Evolutionary conservation across 2,329 filamentous ascomycete genomes (phyloP).

Genomic region (Calonectria pteridis): DNA sequence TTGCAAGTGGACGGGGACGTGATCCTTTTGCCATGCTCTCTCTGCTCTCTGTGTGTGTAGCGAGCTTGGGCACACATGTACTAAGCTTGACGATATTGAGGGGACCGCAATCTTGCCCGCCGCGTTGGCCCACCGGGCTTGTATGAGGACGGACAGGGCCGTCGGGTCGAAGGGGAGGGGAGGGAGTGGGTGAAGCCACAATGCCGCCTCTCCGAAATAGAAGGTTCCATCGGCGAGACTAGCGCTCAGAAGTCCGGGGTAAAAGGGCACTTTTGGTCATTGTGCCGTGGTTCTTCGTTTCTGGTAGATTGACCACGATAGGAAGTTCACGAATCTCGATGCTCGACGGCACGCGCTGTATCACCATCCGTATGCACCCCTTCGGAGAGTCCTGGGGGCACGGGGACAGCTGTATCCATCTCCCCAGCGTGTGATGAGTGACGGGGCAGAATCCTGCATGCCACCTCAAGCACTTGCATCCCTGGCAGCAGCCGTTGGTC

Average conservation of each 20-base stretch:
- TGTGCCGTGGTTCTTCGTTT: background rate
- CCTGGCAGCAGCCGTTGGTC: background rate
- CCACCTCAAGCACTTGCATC: constrained; percentile 2
- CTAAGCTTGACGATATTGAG: background rate
- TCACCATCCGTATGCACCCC: constrained; percentile 3
- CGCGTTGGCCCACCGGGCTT: constrained; percentile 5
- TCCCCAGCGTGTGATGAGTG: background rate
- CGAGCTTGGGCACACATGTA: background rate
- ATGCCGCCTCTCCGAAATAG: background rate
- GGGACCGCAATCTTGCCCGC: background rate
- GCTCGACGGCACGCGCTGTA: background rate
- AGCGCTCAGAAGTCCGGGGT: background rate
- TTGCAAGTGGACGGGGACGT: background rate
- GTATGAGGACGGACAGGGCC: constrained; percentile 7
- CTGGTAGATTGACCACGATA: background rate
- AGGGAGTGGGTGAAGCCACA: background rate
- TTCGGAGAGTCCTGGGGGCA: background rate
- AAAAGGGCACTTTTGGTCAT: background rate
- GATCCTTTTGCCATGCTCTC: constrained; percentile 13
- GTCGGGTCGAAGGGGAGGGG: background rate
- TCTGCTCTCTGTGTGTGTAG: no score
- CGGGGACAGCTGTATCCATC: background rate
- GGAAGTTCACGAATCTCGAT: background rate
- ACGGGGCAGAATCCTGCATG: background rate
- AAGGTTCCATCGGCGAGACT: background rate